Conservation (phyloP, 2,329 filamentous ascomycete genomes). For the Beauveria scarabaeidicola region DNA sequence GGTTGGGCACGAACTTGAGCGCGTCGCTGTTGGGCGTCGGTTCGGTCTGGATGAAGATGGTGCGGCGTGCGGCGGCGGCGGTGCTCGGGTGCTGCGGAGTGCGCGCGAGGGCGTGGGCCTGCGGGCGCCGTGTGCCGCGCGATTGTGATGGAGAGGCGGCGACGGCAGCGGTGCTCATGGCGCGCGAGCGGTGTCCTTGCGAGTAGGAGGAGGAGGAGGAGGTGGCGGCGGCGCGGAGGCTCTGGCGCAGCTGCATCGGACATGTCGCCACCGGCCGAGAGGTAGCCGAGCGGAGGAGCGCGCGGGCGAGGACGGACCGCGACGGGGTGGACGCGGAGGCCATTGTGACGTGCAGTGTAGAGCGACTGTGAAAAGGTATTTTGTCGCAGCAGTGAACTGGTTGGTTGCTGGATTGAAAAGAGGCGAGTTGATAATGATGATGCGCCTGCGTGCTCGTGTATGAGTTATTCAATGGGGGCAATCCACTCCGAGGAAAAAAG, state of each 20-base stretch:
- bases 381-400: not conserved
- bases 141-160: not conserved
- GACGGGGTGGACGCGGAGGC: slow-evolving; percentile 1
- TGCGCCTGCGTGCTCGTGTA: not conserved
- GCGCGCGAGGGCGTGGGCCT: not conserved
- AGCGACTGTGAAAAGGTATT: not conserved
- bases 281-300: slow-evolving; percentile 10
- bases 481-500: not conserved
- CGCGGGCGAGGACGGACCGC: slow-evolving; percentile 4
- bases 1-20: slow-evolving; percentile 91
- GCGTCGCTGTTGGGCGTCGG: slow-evolving; percentile 91
- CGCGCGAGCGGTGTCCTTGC: not conserved
- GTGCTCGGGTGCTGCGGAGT: slow-evolving; percentile 14
- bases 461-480: not conserved
- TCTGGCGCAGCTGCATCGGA: slow-evolving; percentile 12
- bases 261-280: slow-evolving; percentile 11
- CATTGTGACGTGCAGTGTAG: not conserved
- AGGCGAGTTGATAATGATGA: not conserved
- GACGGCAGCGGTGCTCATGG: slow-evolving; percentile 2
- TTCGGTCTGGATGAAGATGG: slow-evolving; percentile 97
- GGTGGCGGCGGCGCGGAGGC: not conserved
- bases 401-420: not conserved
- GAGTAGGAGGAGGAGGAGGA: not conserved
- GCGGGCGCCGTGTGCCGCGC: slow-evolving; percentile 1
- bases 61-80: slow-evolving; percentile 35